Percentiles rank a stretch among this genome's conserved stretches.
Conservation (phyloP, 2,329 filamentous ascomycete species). For the Byssochlamys sp. region DNA sequence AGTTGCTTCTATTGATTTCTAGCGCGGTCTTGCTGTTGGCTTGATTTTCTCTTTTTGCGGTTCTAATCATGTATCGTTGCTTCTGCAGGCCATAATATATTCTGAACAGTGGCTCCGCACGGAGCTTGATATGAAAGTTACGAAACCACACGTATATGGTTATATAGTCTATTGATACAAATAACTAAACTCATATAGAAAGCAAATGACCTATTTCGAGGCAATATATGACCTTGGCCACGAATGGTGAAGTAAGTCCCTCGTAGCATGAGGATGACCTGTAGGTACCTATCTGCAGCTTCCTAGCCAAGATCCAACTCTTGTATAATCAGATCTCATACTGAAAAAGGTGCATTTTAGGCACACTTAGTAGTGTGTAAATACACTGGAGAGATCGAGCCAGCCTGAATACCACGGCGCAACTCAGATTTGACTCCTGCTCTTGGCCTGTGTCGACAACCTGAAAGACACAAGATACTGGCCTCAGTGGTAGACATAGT, state of each 20-base stretch:
- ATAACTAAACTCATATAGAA: too few species aligned
- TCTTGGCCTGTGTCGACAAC: not conserved
- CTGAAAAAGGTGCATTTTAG: too few species aligned
- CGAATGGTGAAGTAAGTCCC: too few species aligned
- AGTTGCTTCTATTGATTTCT: not conserved
- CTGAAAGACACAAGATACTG: not conserved
- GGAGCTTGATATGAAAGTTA: too few species aligned
- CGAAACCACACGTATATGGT: too few species aligned
- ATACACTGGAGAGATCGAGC: too few species aligned
- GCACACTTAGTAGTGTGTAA: too few species aligned
- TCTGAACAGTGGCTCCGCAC: too few species aligned
- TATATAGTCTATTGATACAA: too few species aligned
- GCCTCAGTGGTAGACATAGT: not conserved
- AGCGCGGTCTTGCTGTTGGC: not conserved
- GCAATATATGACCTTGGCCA: too few species aligned
- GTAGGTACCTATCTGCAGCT: not conserved
- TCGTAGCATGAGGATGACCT: not conserved
- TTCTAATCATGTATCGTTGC: not conserved
- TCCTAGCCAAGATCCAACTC: not conserved
- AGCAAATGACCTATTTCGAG: too few species aligned
- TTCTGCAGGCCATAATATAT: not conserved
- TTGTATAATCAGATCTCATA: not conserved
- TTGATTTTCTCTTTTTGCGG: not conserved
- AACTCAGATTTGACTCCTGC: not conserved
- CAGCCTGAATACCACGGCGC: not conserved